A percentile compares a stretch with the other conserved stretches of the same genome.
Evolutionary conservation across 2,329 filamentous ascomycete species (phyloP).

Genomic region (Sporothrix pallida): DNA sequence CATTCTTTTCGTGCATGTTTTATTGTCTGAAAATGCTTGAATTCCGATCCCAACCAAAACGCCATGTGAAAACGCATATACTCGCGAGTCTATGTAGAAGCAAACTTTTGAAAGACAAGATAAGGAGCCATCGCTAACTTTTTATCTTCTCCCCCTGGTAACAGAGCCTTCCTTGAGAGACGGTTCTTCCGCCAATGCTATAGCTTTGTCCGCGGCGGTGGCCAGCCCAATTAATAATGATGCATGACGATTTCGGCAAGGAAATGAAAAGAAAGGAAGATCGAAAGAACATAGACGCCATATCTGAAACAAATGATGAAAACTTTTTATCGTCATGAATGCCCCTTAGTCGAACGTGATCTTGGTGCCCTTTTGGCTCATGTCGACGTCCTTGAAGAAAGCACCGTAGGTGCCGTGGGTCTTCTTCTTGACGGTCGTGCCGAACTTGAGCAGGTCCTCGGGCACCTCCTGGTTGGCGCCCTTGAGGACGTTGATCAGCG

Average conservation of each 20-base stretch:
- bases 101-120: constrained; percentile 20
- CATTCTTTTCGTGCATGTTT: not conserved
- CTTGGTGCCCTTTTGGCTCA: constrained; percentile 84
- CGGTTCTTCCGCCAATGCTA: constrained; percentile 59
- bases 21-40: constrained; percentile 15
- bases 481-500: constrained; percentile 92
- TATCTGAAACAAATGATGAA: not conserved
- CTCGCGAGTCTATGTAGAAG: constrained; percentile 14
- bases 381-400: constrained; percentile 90
- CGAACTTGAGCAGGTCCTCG: constrained; percentile 90
- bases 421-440: constrained; percentile 99
- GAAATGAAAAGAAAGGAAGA: constrained; percentile 13
- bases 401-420: constrained; percentile 91
- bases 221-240: not conserved
- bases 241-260: not conserved
- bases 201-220: constrained; percentile 34
- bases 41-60: constrained; percentile 24
- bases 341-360: constrained; percentile 78
- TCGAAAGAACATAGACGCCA: not conserved
- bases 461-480: constrained; percentile 91
- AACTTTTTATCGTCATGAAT: not conserved
- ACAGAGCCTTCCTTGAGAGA: constrained; percentile 61
- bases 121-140: constrained; percentile 26
- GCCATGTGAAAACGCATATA: constrained; percentile 20
- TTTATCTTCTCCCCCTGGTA: not conserved